phyloP scores from a whole-genome alignment of 1,139 yeast species.

The Lodderomyces elongisporus region DNA sequence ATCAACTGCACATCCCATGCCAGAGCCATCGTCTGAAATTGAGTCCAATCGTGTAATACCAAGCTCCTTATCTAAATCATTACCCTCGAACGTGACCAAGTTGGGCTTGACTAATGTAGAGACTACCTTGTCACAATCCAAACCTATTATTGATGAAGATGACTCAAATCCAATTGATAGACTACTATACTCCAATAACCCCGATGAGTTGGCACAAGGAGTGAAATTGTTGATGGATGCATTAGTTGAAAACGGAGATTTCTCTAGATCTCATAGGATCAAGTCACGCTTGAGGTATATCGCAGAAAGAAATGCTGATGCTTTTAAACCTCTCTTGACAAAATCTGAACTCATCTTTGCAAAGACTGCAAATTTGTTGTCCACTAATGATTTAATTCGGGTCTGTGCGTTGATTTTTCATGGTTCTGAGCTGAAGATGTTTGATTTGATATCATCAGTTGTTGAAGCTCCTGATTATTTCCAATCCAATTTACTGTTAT shows the following conservation, averaged over 20 bases:
- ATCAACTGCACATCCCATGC: too few species aligned
- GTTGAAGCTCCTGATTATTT: conserved; percentile 26
- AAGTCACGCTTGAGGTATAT: conserved; percentile 20
- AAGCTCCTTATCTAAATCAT: too few species aligned
- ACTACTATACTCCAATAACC: conserved; percentile 29
- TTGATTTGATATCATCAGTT: conserved; percentile 21
- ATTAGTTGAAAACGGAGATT: conserved; percentile 32
- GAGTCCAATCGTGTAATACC: too few species aligned
- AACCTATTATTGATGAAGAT: not conserved
- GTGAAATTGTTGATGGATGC: conserved; percentile 36
- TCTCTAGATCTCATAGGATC: conserved; percentile 20
- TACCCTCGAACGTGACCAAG: too few species aligned
- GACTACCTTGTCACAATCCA: too few species aligned
- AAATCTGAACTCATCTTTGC: conserved; percentile 23
- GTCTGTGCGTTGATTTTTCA: conserved; percentile 26
- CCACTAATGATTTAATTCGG: conserved; percentile 32
- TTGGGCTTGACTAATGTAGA: too few species aligned
- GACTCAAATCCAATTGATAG: conserved; percentile 38
- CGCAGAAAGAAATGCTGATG: conserved; percentile 26
- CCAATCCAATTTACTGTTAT: conserved; percentile 22
- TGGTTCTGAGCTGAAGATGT: conserved; percentile 20
- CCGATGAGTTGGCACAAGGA: conserved; percentile 30
- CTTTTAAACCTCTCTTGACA: conserved; percentile 27
- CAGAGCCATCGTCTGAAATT: too few species aligned
- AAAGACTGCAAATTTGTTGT: conserved; percentile 22